Evolutionary conservation across 1,284 basidiomycete species (phyloP).

Genomic region (Leccinum glutinopallens): DNA sequence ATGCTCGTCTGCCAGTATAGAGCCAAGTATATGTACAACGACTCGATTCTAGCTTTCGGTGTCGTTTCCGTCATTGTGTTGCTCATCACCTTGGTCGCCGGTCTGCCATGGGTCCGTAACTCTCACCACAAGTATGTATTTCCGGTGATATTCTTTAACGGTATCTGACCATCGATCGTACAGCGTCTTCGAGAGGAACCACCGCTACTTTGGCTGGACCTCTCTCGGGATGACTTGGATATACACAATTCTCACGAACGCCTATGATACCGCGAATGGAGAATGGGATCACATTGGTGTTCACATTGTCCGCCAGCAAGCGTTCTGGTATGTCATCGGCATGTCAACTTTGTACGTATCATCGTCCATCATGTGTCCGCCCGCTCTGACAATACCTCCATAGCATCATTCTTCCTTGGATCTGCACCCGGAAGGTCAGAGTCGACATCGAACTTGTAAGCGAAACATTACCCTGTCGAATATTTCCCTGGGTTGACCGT

Average conservation of each 20-base stretch:
- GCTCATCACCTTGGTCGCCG: slow-evolving; percentile 54
- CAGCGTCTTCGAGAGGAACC: slow-evolving; percentile 73
- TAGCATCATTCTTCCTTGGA: slow-evolving; percentile 74
- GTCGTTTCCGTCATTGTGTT: slow-evolving; percentile 57
- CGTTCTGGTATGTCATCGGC: slow-evolving; percentile 72
- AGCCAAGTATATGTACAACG: slow-evolving; percentile 47
- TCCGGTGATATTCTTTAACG: not conserved
- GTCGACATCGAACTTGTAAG: slow-evolving; percentile 76
- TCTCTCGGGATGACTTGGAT: slow-evolving; percentile 63
- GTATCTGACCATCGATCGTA: slow-evolving; percentile 13
- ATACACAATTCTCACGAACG: slow-evolving; percentile 67
- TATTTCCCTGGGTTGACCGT: slow-evolving; percentile 9
- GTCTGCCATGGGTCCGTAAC: slow-evolving; percentile 75
- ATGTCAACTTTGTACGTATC: slow-evolving; percentile 70
- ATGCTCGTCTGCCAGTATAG: slow-evolving; percentile 59
- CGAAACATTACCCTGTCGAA: slow-evolving; percentile 10
- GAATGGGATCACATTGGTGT: slow-evolving; percentile 57
- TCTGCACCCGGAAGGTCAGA: slow-evolving; percentile 69
- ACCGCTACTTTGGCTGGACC: slow-evolving; percentile 77
- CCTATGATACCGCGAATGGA: slow-evolving; percentile 52
- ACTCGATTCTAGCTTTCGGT: slow-evolving; percentile 59
- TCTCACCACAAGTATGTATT: slow-evolving; percentile 70
- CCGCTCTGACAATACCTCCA: slow-evolving; percentile 16
- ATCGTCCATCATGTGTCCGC: not conserved
- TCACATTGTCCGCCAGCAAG: slow-evolving; percentile 63